These are phyloP conservation scores for Opeltia flavorubescens DNA, from an alignment of 495 filamentous ascomycete genomes.

Conservation along the genomic window DNA sequence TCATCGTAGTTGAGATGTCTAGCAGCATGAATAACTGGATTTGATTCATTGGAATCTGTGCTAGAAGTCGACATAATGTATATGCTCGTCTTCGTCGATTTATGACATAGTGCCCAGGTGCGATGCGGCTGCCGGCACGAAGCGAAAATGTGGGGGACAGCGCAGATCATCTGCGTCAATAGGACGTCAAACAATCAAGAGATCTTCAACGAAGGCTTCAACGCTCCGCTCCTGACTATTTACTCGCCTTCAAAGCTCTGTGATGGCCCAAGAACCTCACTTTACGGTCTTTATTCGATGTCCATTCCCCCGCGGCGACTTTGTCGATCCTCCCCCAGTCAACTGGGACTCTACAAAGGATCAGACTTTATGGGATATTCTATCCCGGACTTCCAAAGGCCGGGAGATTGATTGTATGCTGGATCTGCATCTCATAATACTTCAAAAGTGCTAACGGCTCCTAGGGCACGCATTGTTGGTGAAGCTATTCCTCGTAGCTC, in stretches of 20 bases:
- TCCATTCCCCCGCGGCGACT: slow-evolving; percentile 74
- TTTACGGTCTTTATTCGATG: slow-evolving; percentile 75
- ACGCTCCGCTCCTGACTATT: no score
- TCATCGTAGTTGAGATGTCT: no score
- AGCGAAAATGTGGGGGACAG: neutral
- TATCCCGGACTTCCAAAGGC: slow-evolving; percentile 61
- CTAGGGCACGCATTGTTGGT: slow-evolving; percentile 71
- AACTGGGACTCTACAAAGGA: slow-evolving; percentile 74
- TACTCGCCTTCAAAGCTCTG: neutral
- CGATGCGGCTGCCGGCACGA: neutral
- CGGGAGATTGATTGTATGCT: slow-evolving; percentile 70
- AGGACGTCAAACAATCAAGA: no score
- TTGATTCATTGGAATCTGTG: neutral
- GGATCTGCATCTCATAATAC: neutral
- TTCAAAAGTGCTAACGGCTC: slow-evolving; percentile 21
- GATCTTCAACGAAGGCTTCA: no score
- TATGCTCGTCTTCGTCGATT: neutral
- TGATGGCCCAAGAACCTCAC: neutral
- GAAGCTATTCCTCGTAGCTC: neutral
- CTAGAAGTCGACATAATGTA: neutral
- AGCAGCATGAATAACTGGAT: neutral
- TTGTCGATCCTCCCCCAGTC: slow-evolving; percentile 81
- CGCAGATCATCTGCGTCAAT: neutral
- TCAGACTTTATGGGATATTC: slow-evolving; percentile 73
- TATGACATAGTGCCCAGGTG: neutral